A percentile compares a stretch with the other conserved stretches of the same genome.
These are phyloP conservation scores for Chrysopogon serrulatus DNA, from an alignment of 176 grass and related monocot genomes.

Conservation along the genomic window DNA sequence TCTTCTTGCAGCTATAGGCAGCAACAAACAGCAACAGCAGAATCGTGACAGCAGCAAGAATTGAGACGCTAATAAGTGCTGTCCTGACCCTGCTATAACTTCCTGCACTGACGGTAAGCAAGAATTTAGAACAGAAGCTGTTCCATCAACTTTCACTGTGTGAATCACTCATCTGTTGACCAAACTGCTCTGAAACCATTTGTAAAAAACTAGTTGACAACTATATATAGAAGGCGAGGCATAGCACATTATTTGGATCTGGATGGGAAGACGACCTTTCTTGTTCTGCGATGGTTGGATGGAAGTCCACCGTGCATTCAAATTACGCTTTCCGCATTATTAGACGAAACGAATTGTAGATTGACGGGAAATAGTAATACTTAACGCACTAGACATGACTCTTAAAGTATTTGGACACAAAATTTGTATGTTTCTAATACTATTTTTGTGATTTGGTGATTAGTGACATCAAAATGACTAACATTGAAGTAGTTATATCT, in stretches of 20 bases:
- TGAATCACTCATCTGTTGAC: not conserved
- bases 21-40: constrained; percentile 30
- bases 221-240: not conserved
- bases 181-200: not conserved
- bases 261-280: not conserved
- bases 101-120: not conserved
- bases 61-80: constrained; percentile 4
- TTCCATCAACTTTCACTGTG: not conserved
- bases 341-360: no score
- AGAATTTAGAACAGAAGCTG: not conserved
- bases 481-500: no score
- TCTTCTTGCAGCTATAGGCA: not conserved
- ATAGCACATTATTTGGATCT: not conserved
- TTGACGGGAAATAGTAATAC: no score
- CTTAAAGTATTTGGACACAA: no score
- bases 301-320: not conserved
- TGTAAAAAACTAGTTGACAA: not conserved
- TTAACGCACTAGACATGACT: no score
- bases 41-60: not conserved
- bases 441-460: no score
- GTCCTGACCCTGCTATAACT: not conserved
- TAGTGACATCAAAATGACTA: no score
- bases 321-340: no score
- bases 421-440: no score
- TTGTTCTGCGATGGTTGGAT: not conserved